Evolutionary conservation across 768 basidiomycete species (phyloP).

Genomic region (Agaricus blazei): DNA sequence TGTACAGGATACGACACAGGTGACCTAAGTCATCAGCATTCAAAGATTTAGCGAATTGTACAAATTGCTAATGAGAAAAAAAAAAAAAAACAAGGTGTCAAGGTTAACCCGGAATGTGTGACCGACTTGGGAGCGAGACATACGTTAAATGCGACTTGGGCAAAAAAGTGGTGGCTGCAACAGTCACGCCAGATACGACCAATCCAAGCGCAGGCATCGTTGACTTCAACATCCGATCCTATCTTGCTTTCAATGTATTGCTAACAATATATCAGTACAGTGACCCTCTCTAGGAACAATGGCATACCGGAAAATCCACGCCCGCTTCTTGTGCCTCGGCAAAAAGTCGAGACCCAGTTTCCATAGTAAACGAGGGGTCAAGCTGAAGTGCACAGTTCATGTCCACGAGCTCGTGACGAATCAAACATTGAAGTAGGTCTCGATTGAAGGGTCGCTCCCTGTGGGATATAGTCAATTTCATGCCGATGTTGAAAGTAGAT

Average conservation of each 20-base stretch:
- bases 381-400: constrained; percentile 43
- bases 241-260: constrained; percentile 56
- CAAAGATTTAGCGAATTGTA: constrained; percentile 39
- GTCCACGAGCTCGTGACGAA: constrained; percentile 51
- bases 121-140: constrained; percentile 9
- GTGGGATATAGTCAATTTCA: not conserved
- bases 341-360: constrained; percentile 43
- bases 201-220: constrained; percentile 34
- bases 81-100: not conserved
- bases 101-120: not conserved
- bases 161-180: constrained; percentile 52
- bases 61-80: constrained; percentile 45
- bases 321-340: constrained; percentile 58
- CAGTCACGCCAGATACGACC: constrained; percentile 51
- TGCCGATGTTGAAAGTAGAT: not conserved
- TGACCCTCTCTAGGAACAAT: not conserved
- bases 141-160: constrained; percentile 55
- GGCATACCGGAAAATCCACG: constrained; percentile 51
- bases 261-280: constrained; percentile 23
- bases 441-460: constrained; percentile 30
- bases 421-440: constrained; percentile 53
- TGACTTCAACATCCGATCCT: constrained; percentile 38
- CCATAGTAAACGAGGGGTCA: constrained; percentile 46
- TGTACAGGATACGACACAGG: constrained; percentile 62
- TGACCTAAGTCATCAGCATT: constrained; percentile 70